Conservation (phyloP, 306 rosid species). For the Cajanus cajan region DNA sequence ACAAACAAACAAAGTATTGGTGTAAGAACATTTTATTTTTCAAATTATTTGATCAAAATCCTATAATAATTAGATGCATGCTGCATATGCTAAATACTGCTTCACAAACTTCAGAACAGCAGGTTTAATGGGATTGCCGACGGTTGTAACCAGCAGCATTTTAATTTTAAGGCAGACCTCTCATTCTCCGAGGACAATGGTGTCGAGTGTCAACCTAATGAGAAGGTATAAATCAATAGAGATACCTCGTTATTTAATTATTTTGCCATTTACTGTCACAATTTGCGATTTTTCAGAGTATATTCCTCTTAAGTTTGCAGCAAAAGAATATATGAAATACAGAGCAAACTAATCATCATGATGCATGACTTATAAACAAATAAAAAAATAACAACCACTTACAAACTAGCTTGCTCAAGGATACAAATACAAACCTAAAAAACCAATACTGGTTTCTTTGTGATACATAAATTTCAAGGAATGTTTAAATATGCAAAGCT, state of each 20-base stretch:
- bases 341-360: background rate
- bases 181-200: background rate
- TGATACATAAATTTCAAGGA: background rate
- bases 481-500: background rate
- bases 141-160: background rate
- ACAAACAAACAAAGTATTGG: background rate
- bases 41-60: background rate
- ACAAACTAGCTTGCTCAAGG: background rate
- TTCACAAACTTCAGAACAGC: background rate
- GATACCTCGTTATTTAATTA: background rate
- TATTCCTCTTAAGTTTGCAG: background rate
- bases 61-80: background rate
- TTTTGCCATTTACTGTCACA: background rate
- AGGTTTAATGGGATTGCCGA: background rate
- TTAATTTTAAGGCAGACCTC: no score
- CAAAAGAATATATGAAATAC: background rate
- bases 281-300: background rate
- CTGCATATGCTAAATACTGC: background rate
- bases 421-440: constrained; percentile 3
- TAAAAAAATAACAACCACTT: background rate
- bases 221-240: background rate
- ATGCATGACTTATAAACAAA: background rate
- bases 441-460: background rate
- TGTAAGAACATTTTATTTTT: no score
- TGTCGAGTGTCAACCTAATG: background rate